Evolutionary conservation across 768 basidiomycete species (phyloP), one percentile per base, ranked within the genome.

Genomic region (Tulasnella sp.): DNA sequence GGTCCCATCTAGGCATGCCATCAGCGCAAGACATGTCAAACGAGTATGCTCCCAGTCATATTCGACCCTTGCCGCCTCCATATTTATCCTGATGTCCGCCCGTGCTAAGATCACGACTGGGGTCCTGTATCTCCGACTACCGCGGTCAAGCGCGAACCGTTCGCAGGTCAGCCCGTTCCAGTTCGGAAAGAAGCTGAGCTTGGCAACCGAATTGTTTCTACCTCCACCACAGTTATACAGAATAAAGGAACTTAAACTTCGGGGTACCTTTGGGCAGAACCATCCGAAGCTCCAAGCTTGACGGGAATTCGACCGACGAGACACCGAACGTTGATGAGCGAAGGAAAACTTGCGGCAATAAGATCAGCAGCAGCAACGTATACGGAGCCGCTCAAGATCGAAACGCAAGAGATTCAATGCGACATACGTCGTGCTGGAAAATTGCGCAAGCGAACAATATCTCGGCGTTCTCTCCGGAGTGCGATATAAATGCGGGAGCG

Each of bases 181-280:
- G 7, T 31, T 46, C 31, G n/a, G 64, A 18, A 69, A 34, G 34
- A 37, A 69, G 31, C 1, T 37, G 31, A 69, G 3, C 64, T 31
- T 69, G 64, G 64, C 64, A 69, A 37, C 34, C 64, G 34, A 69
- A 11, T 69, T 31, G 14, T 31, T 37, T 69, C 28, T 22, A 22
- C 16, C 31, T 69, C 64, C 34, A 16, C 20, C 24, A 28, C 20
- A 37, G 6, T 69, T 28, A 37, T 37, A 31, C 31, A 69, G 12
- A 69, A 37, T 31, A 64, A 69, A 69, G 64, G 5, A 14, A 69
- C 14, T 11, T 4, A 34, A 69, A 69, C 64, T 37, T 69, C 64
- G 64, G 64, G 31, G 64, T 69, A 69, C 64, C 64, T 69, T 37
- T 69, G 64, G 64, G 34, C 64, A 69, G 64, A 69, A 69, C 31